These are phyloP conservation scores for Acacia crassicarpa DNA, from an alignment of 306 rosid species.

Conservation along the genomic window DNA sequence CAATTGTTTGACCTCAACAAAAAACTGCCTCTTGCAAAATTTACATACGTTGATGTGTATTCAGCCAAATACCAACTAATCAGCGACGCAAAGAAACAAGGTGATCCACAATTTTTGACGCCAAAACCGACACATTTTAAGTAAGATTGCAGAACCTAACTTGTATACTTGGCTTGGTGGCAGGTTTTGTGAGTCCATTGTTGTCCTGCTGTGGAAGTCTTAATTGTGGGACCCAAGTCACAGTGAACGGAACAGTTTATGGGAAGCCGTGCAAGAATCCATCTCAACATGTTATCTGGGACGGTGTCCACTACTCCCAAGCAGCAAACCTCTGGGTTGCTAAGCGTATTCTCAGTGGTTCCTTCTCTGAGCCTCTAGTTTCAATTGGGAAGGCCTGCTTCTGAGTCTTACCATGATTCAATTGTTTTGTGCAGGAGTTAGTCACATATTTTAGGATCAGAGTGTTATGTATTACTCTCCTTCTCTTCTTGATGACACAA, in stretches of 20 bases:
- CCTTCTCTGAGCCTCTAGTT: conserved; percentile 64
- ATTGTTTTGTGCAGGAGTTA: neutral
- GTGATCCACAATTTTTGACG: conserved; percentile 29
- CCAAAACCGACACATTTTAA: neutral
- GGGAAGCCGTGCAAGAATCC: conserved; percentile 76
- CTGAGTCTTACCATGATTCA: neutral
- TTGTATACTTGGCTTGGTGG: conserved; percentile 26
- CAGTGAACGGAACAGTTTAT: conserved; percentile 70
- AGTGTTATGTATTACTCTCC: too few relatives aligned
- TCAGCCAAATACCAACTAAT: conserved; percentile 67
- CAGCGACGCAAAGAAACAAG: conserved; percentile 53
- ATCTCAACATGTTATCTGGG: conserved; percentile 75
- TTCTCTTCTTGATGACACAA: too few relatives aligned
- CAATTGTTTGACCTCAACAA: conserved; percentile 40
- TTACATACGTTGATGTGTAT: conserved; percentile 67
- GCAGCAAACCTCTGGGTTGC: conserved; percentile 71
- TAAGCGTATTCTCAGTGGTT: conserved; percentile 52
- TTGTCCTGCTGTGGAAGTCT: conserved; percentile 87
- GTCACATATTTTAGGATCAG: neutral
- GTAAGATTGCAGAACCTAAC: neutral
- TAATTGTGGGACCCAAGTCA: conserved; percentile 62
- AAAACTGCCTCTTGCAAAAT: conserved; percentile 53
- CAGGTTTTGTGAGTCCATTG: conserved; percentile 76
- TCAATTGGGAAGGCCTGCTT: conserved; percentile 59
- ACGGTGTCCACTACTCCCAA: conserved; percentile 83